Conservation (phyloP, 306 rosid species). For the Adenanthera pavonina region DNA sequence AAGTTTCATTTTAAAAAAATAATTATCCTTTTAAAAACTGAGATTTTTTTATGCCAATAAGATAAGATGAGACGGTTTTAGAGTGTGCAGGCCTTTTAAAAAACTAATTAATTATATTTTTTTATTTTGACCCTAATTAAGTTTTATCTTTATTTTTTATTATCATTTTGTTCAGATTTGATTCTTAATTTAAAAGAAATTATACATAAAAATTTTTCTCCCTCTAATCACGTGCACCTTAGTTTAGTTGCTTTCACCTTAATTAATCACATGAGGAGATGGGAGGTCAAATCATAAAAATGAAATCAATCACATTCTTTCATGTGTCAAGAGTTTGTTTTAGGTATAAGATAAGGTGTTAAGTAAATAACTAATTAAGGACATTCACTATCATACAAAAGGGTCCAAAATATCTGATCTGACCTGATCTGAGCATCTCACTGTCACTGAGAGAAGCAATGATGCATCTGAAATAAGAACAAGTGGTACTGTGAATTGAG, state of each 20-base stretch:
- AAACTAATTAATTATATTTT: not conserved
- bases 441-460: constrained; percentile 9
- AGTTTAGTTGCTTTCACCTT: not conserved
- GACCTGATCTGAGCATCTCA: not conserved
- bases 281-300: not conserved
- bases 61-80: not conserved
- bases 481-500: not conserved
- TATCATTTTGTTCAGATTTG: not conserved
- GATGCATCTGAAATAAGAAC: constrained; percentile 11
- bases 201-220: not conserved
- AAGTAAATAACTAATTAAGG: not conserved
- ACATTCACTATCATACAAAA: not conserved
- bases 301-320: not conserved
- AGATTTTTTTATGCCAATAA: not conserved
- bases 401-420: not conserved
- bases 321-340: not conserved
- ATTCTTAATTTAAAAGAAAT: not conserved
- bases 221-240: not conserved
- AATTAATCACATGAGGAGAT: not conserved
- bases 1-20: not conserved
- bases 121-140: not conserved
- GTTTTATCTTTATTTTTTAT: not conserved
- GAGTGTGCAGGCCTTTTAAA: not conserved
- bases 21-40: not conserved
- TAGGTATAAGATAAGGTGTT: not conserved